Conservation (phyloP, 2,329 filamentous ascomycete species). For the Fusarium algeriense region DNA sequence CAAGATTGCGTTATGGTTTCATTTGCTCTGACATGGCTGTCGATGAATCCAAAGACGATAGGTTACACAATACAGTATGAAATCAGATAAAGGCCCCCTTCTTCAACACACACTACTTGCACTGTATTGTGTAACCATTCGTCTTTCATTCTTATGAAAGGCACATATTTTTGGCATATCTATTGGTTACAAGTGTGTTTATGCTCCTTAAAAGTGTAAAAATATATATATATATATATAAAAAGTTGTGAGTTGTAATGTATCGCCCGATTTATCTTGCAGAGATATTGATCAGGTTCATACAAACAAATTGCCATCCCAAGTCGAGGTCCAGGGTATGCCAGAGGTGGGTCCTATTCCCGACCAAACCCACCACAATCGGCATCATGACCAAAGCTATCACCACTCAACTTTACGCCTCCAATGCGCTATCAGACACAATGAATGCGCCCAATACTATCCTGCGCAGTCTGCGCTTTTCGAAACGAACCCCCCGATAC, state of each 20-base stretch:
- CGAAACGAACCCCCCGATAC: constrained; percentile 22
- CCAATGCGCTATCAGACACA: constrained; percentile 25
- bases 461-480: constrained; percentile 46
- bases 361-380: constrained; percentile 23
- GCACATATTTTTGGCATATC: too few species aligned
- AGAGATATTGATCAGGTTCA: too few species aligned
- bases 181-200: too few species aligned
- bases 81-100: background rate
- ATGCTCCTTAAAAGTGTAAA: too few species aligned
- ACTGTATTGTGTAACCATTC: background rate
- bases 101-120: background rate
- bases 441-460: constrained; percentile 49
- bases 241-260: too few species aligned
- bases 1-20: background rate
- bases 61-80: constrained; percentile 1
- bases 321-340: background rate
- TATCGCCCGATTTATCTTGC: too few species aligned
- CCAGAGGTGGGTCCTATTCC: constrained; percentile 19
- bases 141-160: too few species aligned
- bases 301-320: too few species aligned
- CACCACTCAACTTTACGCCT: background rate
- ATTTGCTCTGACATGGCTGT: background rate
- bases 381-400: constrained; percentile 31
- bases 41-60: background rate
- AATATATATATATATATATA: too few species aligned